phyloP scores from a whole-genome alignment of 148 eudicot species.

The Silene conica region DNA sequence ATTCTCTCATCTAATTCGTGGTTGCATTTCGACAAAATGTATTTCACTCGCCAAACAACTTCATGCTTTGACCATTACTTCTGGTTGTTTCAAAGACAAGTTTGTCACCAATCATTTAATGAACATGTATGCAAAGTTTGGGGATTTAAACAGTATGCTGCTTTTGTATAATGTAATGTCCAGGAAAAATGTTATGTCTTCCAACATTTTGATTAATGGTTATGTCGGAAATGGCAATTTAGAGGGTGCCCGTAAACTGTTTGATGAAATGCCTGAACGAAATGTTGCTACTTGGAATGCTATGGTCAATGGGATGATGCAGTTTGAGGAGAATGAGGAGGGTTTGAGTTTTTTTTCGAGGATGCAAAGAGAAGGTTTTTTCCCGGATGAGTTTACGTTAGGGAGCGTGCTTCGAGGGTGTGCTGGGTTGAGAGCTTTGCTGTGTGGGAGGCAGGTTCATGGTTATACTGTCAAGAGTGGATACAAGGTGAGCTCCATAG shows the following conservation, averaged over 20 bases:
- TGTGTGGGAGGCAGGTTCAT: conserved; percentile 61
- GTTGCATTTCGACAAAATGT: conserved; percentile 43
- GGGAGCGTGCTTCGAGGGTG: conserved; percentile 78
- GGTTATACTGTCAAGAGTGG: conserved; percentile 51
- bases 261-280: conserved; percentile 62
- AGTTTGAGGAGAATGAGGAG: conserved; percentile 51
- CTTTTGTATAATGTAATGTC: conserved; percentile 51
- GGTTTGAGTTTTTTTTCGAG: conserved; percentile 49
- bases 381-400: conserved; percentile 58
- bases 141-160: conserved; percentile 33
- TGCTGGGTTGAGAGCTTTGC: conserved; percentile 62
- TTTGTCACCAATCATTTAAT: conserved; percentile 60
- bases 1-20: conserved; percentile 53
- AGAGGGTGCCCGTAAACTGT: conserved; percentile 47
- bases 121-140: conserved; percentile 58
- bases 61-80: conserved; percentile 51
- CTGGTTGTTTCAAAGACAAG: conserved; percentile 52
- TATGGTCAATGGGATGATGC: conserved; percentile 58
- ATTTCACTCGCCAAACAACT: conserved; percentile 48
- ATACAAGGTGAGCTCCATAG: conserved; percentile 41
- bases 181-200: conserved; percentile 62
- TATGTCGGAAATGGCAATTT: conserved; percentile 49
- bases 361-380: conserved; percentile 60
- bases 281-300: conserved; percentile 90
- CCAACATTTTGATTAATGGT: conserved; percentile 72